These are phyloP conservation scores for Podospora anserina DNA, from an alignment of 495 filamentous ascomycete species.

Conservation along the genomic window DNA sequence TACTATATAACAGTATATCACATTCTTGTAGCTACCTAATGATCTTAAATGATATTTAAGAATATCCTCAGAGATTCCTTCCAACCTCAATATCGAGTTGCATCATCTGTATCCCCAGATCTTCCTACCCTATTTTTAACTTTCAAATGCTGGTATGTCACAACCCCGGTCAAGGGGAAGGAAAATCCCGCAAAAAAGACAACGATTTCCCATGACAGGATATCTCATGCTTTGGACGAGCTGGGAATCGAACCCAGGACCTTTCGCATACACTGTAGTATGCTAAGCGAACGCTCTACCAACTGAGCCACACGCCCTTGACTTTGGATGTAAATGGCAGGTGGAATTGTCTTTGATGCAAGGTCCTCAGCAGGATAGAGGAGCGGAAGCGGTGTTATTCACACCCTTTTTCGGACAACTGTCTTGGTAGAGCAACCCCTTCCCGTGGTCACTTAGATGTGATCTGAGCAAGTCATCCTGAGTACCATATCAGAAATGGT, in stretches of 20 bases:
- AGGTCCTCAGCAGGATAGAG: neutral
- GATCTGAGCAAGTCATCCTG: too few relatives aligned
- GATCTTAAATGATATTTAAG: too few relatives aligned
- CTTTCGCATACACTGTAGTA: slow-evolving; percentile 4
- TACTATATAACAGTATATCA: too few relatives aligned
- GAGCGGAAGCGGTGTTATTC: neutral
- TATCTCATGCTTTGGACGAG: slow-evolving; percentile 1
- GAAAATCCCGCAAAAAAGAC: slow-evolving; percentile 2
- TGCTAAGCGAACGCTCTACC: slow-evolving; percentile 14
- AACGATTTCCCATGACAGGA: neutral
- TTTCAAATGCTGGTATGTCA: neutral
- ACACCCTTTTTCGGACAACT: neutral
- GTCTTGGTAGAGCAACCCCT: too few relatives aligned
- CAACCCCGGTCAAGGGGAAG: neutral
- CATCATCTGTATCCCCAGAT: too few relatives aligned
- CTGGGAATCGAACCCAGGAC: slow-evolving; percentile 12
- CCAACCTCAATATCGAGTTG: too few relatives aligned
- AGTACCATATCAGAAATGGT: too few relatives aligned
- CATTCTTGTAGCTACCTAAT: too few relatives aligned
- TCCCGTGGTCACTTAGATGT: too few relatives aligned
- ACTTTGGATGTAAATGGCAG: neutral
- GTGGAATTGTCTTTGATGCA: neutral
- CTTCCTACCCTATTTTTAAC: too few relatives aligned
- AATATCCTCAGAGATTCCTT: too few relatives aligned
- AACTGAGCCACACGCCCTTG: slow-evolving; percentile 14